Base-by-base conservation (phyloP, 108 stramenopile species). In the Conticribra weissflogii region DNA sequence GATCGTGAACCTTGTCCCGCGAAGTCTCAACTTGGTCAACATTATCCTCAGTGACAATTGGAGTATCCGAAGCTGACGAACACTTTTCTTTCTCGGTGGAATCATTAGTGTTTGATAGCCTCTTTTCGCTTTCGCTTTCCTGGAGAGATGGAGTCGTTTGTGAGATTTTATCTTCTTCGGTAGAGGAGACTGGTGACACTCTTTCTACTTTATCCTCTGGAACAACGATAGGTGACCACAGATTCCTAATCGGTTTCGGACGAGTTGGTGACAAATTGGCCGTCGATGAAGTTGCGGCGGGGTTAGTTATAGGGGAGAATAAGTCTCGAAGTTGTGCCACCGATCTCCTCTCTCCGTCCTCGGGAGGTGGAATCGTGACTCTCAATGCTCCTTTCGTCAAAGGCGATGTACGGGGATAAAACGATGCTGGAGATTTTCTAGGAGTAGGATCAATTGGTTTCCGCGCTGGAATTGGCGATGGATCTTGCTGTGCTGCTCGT, bases 261-360 rank as follows among this genome's bases (percentile, higher is more conserved):
- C 12, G 8, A 5, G 36, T 41, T 12, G 16, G 15, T 34, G 30
- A 30, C 1, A 22, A 0, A 4, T 9, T 16, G 8, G 25, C 24
- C 2, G 9, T 12, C 19, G 28, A 0, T 34, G 23, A 33, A 7
- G 23, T 2, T 2, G 25, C 23, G 27, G 48, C 31, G 0, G 47
- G 28, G 28, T 36, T 46, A 34, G 41, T 64, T 17, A 65, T 65
- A 23, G 72, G 72, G 36, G 72, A 73, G 56, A 73, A 73, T 48
- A 65, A 54, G 31, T 55, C 72, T 15, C 61, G 54, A 31, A 73
- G 63, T 54, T 73, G 62, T 18, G 63, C 41, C 3, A 73, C 72
- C 3, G 57, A 48, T 46, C 48, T 54, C 32, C 62, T 46, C 9
- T 65, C 63, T n/a, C 44, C 29, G 1, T 14, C 8, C 27, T 30